A percentile compares a stretch with the other conserved stretches of the same genome.
phyloP scores from a whole-genome alignment of 495 filamentous ascomycete species.

The Chaetomidium leptoderma region DNA sequence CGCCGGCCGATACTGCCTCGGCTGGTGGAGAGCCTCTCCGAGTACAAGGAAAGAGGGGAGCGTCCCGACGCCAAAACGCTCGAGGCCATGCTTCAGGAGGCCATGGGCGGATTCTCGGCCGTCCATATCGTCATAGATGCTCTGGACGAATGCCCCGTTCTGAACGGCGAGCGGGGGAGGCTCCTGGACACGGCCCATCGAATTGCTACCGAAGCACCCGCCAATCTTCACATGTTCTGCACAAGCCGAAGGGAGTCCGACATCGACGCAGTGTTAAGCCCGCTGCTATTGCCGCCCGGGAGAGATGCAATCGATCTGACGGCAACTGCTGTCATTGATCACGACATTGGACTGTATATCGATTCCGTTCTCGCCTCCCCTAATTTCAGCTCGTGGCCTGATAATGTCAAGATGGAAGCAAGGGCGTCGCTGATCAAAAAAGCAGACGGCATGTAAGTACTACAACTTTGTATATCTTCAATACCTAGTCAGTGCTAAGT shows the following conservation, averaged over 20 bases:
- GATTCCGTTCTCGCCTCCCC: not conserved
- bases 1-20: not conserved
- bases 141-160: not conserved
- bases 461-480: not conserved
- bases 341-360: not conserved
- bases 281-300: not conserved
- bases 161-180: not conserved
- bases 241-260: not conserved
- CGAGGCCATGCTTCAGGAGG: not conserved
- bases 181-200: not conserved
- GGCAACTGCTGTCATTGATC: accelerated
- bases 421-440: not conserved
- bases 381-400: not conserved
- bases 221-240: not conserved
- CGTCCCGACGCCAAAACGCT: not conserved
- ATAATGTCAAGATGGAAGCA: not conserved
- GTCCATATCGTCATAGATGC: not conserved
- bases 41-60: not conserved
- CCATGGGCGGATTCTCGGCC: not conserved
- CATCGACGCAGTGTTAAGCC: not conserved
- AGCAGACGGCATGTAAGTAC: not conserved
- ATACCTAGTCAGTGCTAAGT: not conserved
- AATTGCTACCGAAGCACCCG: not conserved
- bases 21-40: not conserved
- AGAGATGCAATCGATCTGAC: not conserved